phyloP scores from a whole-genome alignment of 2,329 filamentous ascomycete species.

The Talaromyces sp. region DNA sequence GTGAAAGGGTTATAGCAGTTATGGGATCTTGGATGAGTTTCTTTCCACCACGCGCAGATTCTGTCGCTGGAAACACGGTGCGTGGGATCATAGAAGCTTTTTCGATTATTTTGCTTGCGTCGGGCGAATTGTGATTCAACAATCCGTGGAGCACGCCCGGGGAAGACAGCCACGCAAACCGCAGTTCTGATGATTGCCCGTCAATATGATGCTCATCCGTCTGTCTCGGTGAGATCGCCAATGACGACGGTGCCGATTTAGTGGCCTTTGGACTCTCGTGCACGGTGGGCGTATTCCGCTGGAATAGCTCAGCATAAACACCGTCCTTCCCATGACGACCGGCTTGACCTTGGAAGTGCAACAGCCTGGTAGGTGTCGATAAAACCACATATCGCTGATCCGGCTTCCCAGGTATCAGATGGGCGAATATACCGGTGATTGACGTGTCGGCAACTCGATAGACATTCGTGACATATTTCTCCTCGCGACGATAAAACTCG shows the following conservation, averaged over 20 bases:
- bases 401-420: constrained; percentile 61
- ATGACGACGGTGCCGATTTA: constrained; percentile 55
- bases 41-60: constrained; percentile 59
- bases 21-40: constrained; percentile 67
- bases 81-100: constrained; percentile 72
- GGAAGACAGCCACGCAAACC: constrained; percentile 83
- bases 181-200: constrained; percentile 45
- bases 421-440: constrained; percentile 80
- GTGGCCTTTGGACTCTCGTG: constrained; percentile 65
- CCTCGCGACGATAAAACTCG: constrained; percentile 92
- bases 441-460: constrained; percentile 78
- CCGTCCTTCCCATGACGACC: constrained; percentile 70
- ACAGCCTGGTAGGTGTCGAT: constrained; percentile 69
- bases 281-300: constrained; percentile 71
- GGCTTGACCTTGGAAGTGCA: constrained; percentile 75
- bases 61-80: constrained; percentile 65
- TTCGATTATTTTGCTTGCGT: constrained; percentile 70
- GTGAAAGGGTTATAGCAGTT: constrained; percentile 75
- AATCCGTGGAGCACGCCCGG: constrained; percentile 86
- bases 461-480: constrained; percentile 81
- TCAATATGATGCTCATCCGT: constrained; percentile 56
- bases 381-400: constrained; percentile 75
- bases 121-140: constrained; percentile 60
- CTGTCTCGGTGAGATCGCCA: constrained; percentile 72
- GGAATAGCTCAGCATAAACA: constrained; percentile 83